phyloP scores from a whole-genome alignment of 495 filamentous ascomycete genomes.

The Sphaerosporella brunnea region DNA sequence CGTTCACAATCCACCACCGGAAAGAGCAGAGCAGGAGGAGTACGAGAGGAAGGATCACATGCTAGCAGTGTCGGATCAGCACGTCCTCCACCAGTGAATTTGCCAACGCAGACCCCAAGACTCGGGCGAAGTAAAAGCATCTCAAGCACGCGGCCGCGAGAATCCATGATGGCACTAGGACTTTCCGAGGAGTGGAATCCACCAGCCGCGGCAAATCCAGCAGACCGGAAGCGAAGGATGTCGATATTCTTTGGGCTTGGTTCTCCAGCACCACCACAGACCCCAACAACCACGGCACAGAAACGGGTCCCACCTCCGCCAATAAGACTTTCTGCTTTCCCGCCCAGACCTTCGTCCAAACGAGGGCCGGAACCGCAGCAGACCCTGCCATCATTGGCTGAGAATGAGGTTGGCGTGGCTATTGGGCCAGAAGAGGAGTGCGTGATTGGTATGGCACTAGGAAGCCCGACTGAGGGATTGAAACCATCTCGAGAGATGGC shows the following conservation, averaged over 20 bases:
- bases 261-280: conserved; percentile 2
- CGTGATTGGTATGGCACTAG: conserved; percentile 41
- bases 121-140: conserved; percentile 23
- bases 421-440: conserved; percentile 20
- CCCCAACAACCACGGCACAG: conserved; percentile 4
- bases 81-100: conserved; percentile 2
- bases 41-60: not conserved
- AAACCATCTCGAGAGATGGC: not conserved
- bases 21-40: not conserved
- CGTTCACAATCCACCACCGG: conserved; percentile 2
- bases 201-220: not conserved
- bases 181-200: conserved; percentile 20
- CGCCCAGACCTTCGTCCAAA: conserved; percentile 16
- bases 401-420: conserved; percentile 27
- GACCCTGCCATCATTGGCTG: conserved; percentile 21
- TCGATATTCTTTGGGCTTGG: conserved; percentile 10
- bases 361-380: conserved; percentile 16
- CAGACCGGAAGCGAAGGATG: conserved; percentile 3
- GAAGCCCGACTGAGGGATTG: conserved; percentile 31
- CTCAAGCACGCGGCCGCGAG: conserved; percentile 11
- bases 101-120: conserved; percentile 6
- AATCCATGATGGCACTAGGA: conserved; percentile 7
- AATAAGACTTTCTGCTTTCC: conserved; percentile 4
- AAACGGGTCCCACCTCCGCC: not conserved
- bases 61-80: conserved; percentile 1